Conservation (phyloP, 148 eudicot genomes). For the Rhododendron kiyosumense region DNA sequence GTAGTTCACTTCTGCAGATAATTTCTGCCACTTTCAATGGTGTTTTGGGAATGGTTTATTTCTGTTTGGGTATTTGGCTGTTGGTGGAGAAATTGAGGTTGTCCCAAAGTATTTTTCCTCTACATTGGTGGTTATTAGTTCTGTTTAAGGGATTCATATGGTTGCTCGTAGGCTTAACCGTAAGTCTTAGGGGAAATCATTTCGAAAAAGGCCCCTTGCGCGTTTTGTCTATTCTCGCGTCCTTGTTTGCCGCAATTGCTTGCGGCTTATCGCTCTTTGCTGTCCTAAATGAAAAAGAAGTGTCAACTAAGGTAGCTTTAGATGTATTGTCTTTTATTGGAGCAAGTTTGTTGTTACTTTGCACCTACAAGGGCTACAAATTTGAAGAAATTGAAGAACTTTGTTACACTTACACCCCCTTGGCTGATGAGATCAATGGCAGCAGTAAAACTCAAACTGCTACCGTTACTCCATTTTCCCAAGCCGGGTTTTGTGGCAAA, state of each 20-base stretch:
- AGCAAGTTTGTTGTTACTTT: slow-evolving; percentile 51
- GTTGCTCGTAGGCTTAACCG: slow-evolving; percentile 39
- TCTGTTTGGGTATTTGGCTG: slow-evolving; percentile 46
- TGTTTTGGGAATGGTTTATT: slow-evolving; percentile 44
- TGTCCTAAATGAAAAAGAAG: slow-evolving; percentile 27
- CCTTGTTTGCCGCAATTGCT: slow-evolving; percentile 33
- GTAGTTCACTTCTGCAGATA: slow-evolving; percentile 36
- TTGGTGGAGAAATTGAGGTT: slow-evolving; percentile 31
- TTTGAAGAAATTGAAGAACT: slow-evolving; percentile 29
- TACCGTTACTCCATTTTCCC: slow-evolving; percentile 44
- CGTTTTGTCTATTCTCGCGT: slow-evolving; percentile 40
- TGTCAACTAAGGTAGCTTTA: slow-evolving; percentile 40
- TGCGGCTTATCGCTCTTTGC: slow-evolving; percentile 35
- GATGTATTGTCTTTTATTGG: slow-evolving; percentile 62
- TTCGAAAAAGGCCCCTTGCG: slow-evolving; percentile 26
- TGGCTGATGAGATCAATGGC: slow-evolving; percentile 29
- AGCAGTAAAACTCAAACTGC: slow-evolving; percentile 21
- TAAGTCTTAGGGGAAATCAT: slow-evolving; percentile 38
- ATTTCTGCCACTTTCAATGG: slow-evolving; percentile 55
- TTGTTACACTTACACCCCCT: slow-evolving; percentile 38
- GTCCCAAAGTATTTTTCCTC: slow-evolving; percentile 28
- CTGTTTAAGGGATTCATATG: slow-evolving; percentile 60
- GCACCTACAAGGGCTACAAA: slow-evolving; percentile 54
- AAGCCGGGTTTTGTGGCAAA: slow-evolving; percentile 48
- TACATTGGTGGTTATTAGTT: slow-evolving; percentile 55